Evolutionary conservation across 805 yeast genomes (phyloP).

Genomic region (Sugiyamaella valdiviana): DNA sequence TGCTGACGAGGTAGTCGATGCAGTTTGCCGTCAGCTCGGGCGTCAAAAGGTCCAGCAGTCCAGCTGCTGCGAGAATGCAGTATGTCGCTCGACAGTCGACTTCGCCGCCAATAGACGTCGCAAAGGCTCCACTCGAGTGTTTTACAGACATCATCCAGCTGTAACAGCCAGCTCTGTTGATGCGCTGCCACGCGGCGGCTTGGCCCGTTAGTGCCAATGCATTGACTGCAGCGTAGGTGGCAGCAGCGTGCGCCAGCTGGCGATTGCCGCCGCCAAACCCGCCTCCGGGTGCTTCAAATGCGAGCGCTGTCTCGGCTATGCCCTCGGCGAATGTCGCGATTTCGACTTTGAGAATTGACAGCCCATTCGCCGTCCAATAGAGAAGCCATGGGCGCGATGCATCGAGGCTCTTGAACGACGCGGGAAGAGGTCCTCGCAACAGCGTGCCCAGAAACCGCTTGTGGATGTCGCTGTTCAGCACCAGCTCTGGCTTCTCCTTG

Average conservation of each 20-base stretch:
- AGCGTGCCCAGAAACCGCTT: conserved; percentile 38
- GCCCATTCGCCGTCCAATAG: conserved; percentile 72
- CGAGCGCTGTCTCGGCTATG: conserved; percentile 26
- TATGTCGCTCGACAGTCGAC: conserved; percentile 74
- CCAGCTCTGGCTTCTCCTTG: not conserved
- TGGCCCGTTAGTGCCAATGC: conserved; percentile 50
- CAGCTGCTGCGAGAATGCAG: conserved; percentile 72
- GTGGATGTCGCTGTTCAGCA: not conserved
- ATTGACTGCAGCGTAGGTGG: conserved; percentile 71
- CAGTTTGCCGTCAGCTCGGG: conserved; percentile 51
- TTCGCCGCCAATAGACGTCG: conserved; percentile 75
- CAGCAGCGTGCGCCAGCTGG: conserved; percentile 79
- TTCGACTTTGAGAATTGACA: conserved; percentile 38
- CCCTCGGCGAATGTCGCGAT: conserved; percentile 21
- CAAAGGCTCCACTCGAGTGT: conserved; percentile 65
- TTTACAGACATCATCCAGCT: conserved; percentile 64
- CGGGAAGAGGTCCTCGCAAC: conserved; percentile 41
- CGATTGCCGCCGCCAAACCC: conserved; percentile 85
- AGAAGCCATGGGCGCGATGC: conserved; percentile 91
- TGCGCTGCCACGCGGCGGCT: conserved; percentile 35
- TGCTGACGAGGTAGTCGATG: conserved; percentile 52
- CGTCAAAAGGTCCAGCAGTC: conserved; percentile 56
- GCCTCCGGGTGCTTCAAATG: conserved; percentile 38
- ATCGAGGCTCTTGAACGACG: conserved; percentile 52
- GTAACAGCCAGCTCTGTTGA: conserved; percentile 46